Percentiles rank a stretch among this genome's conserved stretches.
phyloP scores from a whole-genome alignment of 2,329 filamentous ascomycete genomes.

The Delphinella strobiligena region DNA sequence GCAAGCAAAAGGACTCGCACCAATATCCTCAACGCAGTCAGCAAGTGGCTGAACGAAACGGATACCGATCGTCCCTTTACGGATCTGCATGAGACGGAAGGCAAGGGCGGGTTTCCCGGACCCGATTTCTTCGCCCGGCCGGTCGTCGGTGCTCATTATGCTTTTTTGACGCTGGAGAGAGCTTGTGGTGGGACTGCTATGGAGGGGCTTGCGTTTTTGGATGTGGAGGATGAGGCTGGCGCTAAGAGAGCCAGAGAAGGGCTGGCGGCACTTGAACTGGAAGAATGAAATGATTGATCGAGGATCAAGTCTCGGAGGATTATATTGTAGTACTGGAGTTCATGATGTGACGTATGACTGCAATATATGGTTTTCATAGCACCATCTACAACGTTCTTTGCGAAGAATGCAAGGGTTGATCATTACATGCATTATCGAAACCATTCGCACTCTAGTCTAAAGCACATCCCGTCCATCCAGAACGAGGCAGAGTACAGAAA shows the following conservation, averaged over 20 bases:
- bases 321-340: too few relatives aligned
- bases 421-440: too few relatives aligned
- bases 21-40: conserved; percentile 62
- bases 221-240: not conserved
- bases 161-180: conserved; percentile 67
- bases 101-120: conserved; percentile 60
- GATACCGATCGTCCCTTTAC: conserved; percentile 63
- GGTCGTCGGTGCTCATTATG: conserved; percentile 77
- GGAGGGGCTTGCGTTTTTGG: conserved; percentile 35
- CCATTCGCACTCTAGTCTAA: too few relatives aligned
- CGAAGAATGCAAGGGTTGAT: too few relatives aligned
- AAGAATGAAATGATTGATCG: not conserved
- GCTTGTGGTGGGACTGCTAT: conserved; percentile 62
- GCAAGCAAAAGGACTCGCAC: conserved; percentile 54
- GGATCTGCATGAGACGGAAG: conserved; percentile 74
- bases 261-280: too few relatives aligned
- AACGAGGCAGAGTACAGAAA: too few relatives aligned
- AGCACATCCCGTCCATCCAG: too few relatives aligned
- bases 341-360: too few relatives aligned
- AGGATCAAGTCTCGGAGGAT: too few relatives aligned
- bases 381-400: too few relatives aligned
- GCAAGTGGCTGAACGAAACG: conserved; percentile 76
- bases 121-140: conserved; percentile 69
- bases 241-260: too few relatives aligned
- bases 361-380: too few relatives aligned